These are phyloP conservation scores for Ustilago curta DNA, from an alignment of 1,284 basidiomycete genomes.

Conservation along the genomic window DNA sequence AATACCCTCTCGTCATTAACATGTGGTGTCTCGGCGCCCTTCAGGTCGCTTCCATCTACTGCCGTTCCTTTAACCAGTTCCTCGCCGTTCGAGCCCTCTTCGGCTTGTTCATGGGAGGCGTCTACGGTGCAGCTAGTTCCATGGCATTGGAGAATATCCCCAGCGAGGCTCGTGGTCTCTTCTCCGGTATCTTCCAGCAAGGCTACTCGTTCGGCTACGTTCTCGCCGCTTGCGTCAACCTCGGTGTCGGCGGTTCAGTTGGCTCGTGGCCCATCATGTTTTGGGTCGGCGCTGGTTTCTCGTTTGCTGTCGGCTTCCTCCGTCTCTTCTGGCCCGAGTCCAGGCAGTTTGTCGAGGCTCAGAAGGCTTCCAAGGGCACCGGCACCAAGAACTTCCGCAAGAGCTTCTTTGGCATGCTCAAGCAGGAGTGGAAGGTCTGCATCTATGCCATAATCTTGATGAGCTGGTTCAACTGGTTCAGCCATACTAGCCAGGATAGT, in stretches of 20 bases:
- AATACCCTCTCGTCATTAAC: conserved; percentile 55
- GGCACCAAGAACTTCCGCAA: conserved; percentile 46
- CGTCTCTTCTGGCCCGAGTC: conserved; percentile 57
- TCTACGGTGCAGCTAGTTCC: conserved; percentile 37
- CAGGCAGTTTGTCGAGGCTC: conserved; percentile 53
- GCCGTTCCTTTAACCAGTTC: conserved; percentile 42
- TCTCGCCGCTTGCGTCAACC: conserved; percentile 53
- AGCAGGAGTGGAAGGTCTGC: conserved; percentile 39
- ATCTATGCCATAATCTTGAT: conserved; percentile 40
- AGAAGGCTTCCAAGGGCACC: conserved; percentile 33
- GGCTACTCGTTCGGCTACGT: conserved; percentile 58
- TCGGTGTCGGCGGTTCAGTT: conserved; percentile 46
- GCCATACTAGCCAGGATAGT: conserved; percentile 38
- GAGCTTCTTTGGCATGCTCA: conserved; percentile 26
- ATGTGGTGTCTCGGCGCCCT: conserved; percentile 51
- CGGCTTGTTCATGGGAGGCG: conserved; percentile 55
- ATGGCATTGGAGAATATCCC: conserved; percentile 54
- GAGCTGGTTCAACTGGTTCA: conserved; percentile 50
- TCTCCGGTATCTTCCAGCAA: conserved; percentile 56
- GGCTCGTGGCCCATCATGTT: conserved; percentile 53
- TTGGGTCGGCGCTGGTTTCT: conserved; percentile 57
- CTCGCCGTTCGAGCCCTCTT: conserved; percentile 57
- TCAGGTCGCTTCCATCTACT: conserved; percentile 52
- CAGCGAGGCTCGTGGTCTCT: conserved; percentile 50
- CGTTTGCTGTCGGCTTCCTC: conserved; percentile 40